Base-by-base conservation (phyloP, 805 yeast species). In the Pachysolen tannophilus region DNA sequence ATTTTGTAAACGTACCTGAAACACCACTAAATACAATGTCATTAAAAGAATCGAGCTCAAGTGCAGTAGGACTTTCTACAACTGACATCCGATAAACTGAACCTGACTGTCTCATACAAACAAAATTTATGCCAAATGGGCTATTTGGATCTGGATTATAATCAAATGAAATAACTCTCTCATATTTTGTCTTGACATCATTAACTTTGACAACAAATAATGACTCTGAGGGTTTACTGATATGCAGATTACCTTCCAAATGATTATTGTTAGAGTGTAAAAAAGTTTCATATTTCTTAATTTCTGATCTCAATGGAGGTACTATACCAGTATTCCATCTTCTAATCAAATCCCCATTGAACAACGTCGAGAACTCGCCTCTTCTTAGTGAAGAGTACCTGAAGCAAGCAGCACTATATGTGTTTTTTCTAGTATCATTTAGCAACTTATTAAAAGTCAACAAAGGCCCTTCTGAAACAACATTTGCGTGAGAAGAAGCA, bases 51-150 rank as follows among this genome's bases (percentile, higher is more conserved):
- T 77, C 82, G 55, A 87, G 82, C 11, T 62, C 64, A 7, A 82
- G 52, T 7, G 77, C 65, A 25, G 75, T 75, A 21, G 77, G 77
- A 33, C 82, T 71, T 50, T 83, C 90, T 1, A 64, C 58, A 0
- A 80, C 82, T 0, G 80, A 72, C 88, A 83, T 83, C 39, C 81
- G 66, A 55, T 82, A 87, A 0, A 87, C 78, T 35, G 84, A 80
- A 3, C 97, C 97, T 1, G 94, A 82, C 48, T 85, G 94, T 43
- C 96, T 65, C 82, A 88, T 81, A 55, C 97, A 87, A 20, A 88
- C 75, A 38, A 84, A 66, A 45, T 80, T 76, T 7, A 82, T 69
- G 1, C 75, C 70, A 16, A 77, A 67, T n/a, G 53, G 58, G 2
- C 74, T 60, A 5, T 49, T 37, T 3, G 57, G 40, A 38, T 72